A percentile compares a stretch with the other conserved stretches of the same genome.
These are phyloP conservation scores for Huiozyma naganishii DNA, from an alignment of 805 yeast genomes.

Conservation along the genomic window DNA sequence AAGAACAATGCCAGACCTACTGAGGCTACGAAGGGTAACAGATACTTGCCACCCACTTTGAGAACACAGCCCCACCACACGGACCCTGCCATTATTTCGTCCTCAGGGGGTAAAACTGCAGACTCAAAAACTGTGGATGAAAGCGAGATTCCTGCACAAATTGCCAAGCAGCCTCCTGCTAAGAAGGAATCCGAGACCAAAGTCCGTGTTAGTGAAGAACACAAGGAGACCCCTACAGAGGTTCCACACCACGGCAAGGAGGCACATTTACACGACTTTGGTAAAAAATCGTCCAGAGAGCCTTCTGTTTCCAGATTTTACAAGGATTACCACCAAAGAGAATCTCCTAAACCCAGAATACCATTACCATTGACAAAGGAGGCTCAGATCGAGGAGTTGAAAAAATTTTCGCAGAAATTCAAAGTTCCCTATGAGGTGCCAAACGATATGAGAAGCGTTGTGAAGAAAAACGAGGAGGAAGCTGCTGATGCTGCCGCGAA, in stretches of 20 bases:
- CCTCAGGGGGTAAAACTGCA: conserved; percentile 5
- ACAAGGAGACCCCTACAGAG: neutral
- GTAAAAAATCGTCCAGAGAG: neutral
- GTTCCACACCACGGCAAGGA: neutral
- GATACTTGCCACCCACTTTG: conserved; percentile 26
- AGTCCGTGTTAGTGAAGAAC: neutral
- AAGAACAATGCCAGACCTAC: conserved; percentile 22
- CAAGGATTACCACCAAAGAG: conserved; percentile 3
- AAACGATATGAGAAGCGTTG: conserved; percentile 22
- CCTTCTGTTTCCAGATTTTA: neutral
- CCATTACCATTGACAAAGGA: conserved; percentile 27
- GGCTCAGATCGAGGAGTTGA: conserved; percentile 57
- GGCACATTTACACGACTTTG: no score
- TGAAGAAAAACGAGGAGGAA: neutral
- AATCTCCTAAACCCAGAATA: conserved; percentile 3
- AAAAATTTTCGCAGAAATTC: conserved; percentile 72
- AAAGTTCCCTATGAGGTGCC: conserved; percentile 60
- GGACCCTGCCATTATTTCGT: conserved; percentile 29
- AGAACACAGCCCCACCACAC: conserved; percentile 26
- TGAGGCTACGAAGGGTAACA: conserved; percentile 23
- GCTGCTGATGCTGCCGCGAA: conserved; percentile 1
- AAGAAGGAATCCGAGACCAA: neutral
- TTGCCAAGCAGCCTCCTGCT: neutral
- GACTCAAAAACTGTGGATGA: neutral
- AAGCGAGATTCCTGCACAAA: neutral